Evolutionary conservation across 495 filamentous ascomycete genomes (phyloP).

Genomic region (Penicillium canescens): DNA sequence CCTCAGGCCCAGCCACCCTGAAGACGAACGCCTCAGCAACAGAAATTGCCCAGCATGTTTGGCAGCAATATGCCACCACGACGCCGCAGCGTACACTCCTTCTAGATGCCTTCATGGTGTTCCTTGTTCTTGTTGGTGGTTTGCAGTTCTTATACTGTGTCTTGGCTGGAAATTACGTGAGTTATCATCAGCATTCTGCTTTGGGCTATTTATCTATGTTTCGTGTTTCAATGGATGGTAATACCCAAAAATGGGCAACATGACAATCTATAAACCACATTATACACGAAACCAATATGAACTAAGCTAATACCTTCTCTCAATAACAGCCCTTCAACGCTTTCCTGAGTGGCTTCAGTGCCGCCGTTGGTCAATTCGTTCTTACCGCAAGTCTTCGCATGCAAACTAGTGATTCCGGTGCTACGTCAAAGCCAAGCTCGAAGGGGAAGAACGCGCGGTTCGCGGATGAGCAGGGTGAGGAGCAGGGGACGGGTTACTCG

Average conservation of each 20-base stretch:
- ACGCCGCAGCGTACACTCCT: slow-evolving; percentile 92
- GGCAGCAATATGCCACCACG: slow-evolving; percentile 70
- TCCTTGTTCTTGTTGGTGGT: slow-evolving; percentile 79
- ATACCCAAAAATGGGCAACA: not conserved
- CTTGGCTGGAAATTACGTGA: slow-evolving; percentile 90
- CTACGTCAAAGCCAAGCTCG: slow-evolving; percentile 23
- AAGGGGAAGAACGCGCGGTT: slow-evolving; percentile 39
- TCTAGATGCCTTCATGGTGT: slow-evolving; percentile 88
- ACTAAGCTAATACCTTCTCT: not conserved
- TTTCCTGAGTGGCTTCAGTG: slow-evolving; percentile 91
- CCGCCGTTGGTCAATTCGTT: slow-evolving; percentile 96
- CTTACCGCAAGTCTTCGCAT: slow-evolving; percentile 88
- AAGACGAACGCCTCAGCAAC: slow-evolving; percentile 47
- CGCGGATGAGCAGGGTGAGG: slow-evolving; percentile 25
- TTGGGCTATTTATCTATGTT: too few relatives aligned
- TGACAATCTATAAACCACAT: not conserved
- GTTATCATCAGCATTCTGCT: slow-evolving; percentile 20
- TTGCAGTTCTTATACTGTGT: slow-evolving; percentile 95
- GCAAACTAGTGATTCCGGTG: slow-evolving; percentile 62
- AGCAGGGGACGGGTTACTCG: slow-evolving; percentile 36
- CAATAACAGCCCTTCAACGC: slow-evolving; percentile 87
- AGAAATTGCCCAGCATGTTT: slow-evolving; percentile 57
- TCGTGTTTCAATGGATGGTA: too few relatives aligned
- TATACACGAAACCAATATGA: not conserved
- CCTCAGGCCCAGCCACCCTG: slow-evolving; percentile 44